Evolutionary conservation across 257 asterid species (phyloP).

Genomic region (Prunella vulgaris): DNA sequence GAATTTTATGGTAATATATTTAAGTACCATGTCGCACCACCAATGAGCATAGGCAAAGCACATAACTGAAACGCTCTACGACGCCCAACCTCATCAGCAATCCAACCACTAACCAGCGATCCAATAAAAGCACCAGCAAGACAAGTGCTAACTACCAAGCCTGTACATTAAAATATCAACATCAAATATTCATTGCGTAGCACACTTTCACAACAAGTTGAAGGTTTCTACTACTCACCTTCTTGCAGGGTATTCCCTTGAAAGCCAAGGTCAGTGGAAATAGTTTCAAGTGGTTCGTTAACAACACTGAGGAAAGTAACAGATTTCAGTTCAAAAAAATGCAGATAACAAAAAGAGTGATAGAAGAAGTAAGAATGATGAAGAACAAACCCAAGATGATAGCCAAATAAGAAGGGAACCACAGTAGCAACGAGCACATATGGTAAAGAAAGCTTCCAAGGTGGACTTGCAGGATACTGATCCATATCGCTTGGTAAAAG

Average conservation of each 20-base stretch:
- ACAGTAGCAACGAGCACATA: slow-evolving; percentile 78
- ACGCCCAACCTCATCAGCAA: slow-evolving; percentile 86
- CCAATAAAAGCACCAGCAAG: slow-evolving; percentile 93
- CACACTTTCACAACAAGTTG: background rate
- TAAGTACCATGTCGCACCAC: slow-evolving; percentile 61
- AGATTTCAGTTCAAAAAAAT: background rate
- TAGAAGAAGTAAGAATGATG: background rate
- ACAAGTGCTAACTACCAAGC: slow-evolving; percentile 84
- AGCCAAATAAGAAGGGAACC: slow-evolving; percentile 83
- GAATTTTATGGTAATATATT: background rate
- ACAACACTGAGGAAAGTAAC: slow-evolving; percentile 56
- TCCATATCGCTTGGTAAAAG: slow-evolving; percentile 36
- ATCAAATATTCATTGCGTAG: slow-evolving; percentile 10
- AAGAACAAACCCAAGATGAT: slow-evolving; percentile 87
- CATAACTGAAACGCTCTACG: slow-evolving; percentile 88
- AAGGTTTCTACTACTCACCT: slow-evolving; percentile 37
- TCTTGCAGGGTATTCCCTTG: slow-evolving; percentile 71
- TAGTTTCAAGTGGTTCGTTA: slow-evolving; percentile 90
- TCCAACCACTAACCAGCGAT: slow-evolving; percentile 74
- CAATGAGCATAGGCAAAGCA: slow-evolving; percentile 75
- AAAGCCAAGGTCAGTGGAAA: slow-evolving; percentile 88
- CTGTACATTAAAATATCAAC: slow-evolving; percentile 32
- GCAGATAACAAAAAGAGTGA: background rate
- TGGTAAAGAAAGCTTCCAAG: slow-evolving; percentile 85
- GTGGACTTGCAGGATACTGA: slow-evolving; percentile 52